These are phyloP conservation scores for Ilyonectria mors-panacis DNA, from an alignment of 2,329 filamentous ascomycete species.

Conservation along the genomic window DNA sequence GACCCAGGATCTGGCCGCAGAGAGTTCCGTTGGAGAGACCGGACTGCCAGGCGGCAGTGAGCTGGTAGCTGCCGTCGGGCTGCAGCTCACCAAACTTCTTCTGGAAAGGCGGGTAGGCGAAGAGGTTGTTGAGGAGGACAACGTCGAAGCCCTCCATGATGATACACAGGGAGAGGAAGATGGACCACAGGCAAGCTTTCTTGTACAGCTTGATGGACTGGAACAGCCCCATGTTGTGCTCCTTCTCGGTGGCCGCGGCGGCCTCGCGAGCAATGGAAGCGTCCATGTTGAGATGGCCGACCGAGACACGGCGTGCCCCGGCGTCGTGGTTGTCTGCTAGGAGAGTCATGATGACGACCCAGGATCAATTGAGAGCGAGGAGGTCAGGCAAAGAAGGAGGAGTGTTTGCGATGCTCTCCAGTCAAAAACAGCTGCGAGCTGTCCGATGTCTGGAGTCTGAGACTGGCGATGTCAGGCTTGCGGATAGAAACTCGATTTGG, in stretches of 20 bases:
- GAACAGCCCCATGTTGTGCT: conserved; percentile 52
- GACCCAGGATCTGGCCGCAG: conserved; percentile 65
- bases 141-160: conserved; percentile 61
- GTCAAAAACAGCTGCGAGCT: neutral
- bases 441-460: neutral
- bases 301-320: conserved; percentile 29
- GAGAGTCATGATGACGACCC: conserved; percentile 32
- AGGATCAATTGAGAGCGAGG: neutral
- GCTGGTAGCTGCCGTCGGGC: conserved; percentile 58
- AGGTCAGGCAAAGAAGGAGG: neutral
- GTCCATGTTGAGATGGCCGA: conserved; percentile 30
- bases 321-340: conserved; percentile 20
- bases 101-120: conserved; percentile 57
- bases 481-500: neutral
- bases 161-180: conserved; percentile 56
- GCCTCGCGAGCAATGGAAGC: conserved; percentile 41
- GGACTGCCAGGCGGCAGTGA: conserved; percentile 67
- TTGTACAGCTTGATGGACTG: conserved; percentile 58
- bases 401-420: neutral
- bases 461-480: conserved; percentile 4
- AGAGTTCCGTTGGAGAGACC: conserved; percentile 64
- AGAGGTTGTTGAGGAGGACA: conserved; percentile 58
- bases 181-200: conserved; percentile 56
- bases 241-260: conserved; percentile 50
- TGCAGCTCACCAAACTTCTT: conserved; percentile 56